Evolutionary conservation across 805 yeast genomes (phyloP).

Genomic region (Hanseniaspora taiwanica): DNA sequence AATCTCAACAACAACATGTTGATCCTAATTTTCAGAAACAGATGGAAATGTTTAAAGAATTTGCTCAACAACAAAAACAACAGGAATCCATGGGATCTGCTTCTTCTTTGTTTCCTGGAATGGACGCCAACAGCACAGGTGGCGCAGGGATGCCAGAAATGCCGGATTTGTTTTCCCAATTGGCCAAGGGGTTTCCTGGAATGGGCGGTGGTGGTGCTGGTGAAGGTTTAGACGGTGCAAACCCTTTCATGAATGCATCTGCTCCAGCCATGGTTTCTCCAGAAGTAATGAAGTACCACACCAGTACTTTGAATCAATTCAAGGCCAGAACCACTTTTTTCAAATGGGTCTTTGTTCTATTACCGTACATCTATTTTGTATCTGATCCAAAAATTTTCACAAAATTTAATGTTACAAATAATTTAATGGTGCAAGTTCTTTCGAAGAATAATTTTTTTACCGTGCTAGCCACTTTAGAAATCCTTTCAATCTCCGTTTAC

Average conservation of each 20-base stretch:
- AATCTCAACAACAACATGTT: too few species aligned
- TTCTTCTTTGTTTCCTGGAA: constrained; percentile 7
- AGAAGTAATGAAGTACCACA: constrained; percentile 16
- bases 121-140: constrained; percentile 4
- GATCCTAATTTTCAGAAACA: constrained; percentile 9
- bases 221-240: constrained; percentile 1
- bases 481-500: constrained; percentile 21
- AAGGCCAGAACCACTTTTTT: constrained; percentile 19
- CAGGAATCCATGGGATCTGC: constrained; percentile 6
- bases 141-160: constrained; percentile 8
- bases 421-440: constrained; percentile 3
- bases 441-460: constrained; percentile 22
- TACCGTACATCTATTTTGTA: constrained; percentile 20
- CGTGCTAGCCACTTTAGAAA: constrained; percentile 22
- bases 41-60: constrained; percentile 17
- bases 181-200: constrained; percentile 9
- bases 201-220: constrained; percentile 5
- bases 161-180: constrained; percentile 15
- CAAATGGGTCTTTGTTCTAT: constrained; percentile 20
- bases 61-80: constrained; percentile 14
- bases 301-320: constrained; percentile 16
- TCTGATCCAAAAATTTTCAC: constrained; percentile 8
- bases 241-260: constrained; percentile 1
- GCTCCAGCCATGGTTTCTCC: constrained; percentile 15
- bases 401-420: background rate